Percentiles rank a stretch among this genome's conserved stretches.
Conservation (phyloP, 2,329 filamentous ascomycete species). For the Hypoxylon sp. region DNA sequence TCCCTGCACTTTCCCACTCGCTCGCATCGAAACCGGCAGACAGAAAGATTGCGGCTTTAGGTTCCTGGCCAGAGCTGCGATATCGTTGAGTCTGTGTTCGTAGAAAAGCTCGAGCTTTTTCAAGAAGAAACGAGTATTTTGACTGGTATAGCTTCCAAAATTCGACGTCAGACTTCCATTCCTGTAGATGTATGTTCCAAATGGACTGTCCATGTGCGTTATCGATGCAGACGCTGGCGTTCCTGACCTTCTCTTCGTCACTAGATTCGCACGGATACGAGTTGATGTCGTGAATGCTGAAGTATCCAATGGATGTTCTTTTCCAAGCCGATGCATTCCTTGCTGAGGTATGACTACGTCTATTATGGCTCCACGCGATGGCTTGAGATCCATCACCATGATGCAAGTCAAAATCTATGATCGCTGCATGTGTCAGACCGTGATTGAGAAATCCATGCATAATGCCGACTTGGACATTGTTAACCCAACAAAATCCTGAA, state of each 20-base stretch:
- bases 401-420: conserved; percentile 91
- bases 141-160: conserved; percentile 91
- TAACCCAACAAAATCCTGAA: conserved; percentile 98
- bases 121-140: conserved; percentile 80
- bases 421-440: conserved; percentile 92
- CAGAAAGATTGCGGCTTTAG: conserved; percentile 91
- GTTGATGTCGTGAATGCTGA: conserved; percentile 97
- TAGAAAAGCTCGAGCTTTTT: conserved; percentile 86
- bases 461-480: conserved; percentile 97
- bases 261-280: conserved; percentile 96
- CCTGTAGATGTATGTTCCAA: conserved; percentile 94
- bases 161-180: conserved; percentile 84
- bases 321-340: conserved; percentile 83
- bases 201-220: conserved; percentile 93
- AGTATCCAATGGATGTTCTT: conserved; percentile 92
- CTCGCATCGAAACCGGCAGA: conserved; percentile 98
- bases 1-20: conserved; percentile 90
- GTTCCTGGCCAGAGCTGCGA: conserved; percentile 68
- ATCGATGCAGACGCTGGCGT: conserved; percentile 93
- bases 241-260: conserved; percentile 93
- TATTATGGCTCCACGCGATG: conserved; percentile 92
- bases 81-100: conserved; percentile 77
- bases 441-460: conserved; percentile 88
- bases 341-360: conserved; percentile 68
- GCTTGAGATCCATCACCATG: conserved; percentile 96